A percentile compares a stretch with the other conserved stretches of the same genome.
phyloP scores from a whole-genome alignment of 768 basidiomycete genomes.

The Calocera viscosa region DNA sequence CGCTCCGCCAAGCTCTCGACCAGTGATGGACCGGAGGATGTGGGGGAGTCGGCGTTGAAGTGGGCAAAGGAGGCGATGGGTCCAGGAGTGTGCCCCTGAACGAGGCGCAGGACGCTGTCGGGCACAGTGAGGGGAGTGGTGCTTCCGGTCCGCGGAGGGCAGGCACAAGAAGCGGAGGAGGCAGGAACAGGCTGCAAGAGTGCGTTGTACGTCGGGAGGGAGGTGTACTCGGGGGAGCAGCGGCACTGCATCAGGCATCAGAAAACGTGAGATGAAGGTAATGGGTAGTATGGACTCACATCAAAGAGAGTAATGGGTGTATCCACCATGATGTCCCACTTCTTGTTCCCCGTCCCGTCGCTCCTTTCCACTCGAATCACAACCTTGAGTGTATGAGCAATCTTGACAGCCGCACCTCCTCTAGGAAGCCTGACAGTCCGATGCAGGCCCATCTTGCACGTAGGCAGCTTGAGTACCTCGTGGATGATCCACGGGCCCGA shows the following conservation, averaged over 20 bases:
- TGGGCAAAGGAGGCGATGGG: not conserved
- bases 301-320: constrained; percentile 79
- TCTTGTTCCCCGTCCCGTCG: constrained; percentile 60
- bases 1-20: constrained; percentile 21
- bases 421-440: constrained; percentile 70
- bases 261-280: constrained; percentile 1
- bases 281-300: constrained; percentile 36
- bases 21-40: constrained; percentile 10
- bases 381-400: constrained; percentile 61
- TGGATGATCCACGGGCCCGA: constrained; percentile 77
- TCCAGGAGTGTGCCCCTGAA: not conserved
- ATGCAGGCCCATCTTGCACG: constrained; percentile 43
- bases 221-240: constrained; percentile 67
- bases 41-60: not conserved
- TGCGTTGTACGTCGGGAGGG: constrained; percentile 59
- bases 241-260: constrained; percentile 43
- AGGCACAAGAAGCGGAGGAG: constrained; percentile 12
- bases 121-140: constrained; percentile 1
- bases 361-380: constrained; percentile 67
- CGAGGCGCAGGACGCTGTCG: constrained; percentile 10
- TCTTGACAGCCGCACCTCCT: constrained; percentile 54
- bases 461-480: constrained; percentile 56
- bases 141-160: constrained; percentile 28
- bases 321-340: constrained; percentile 79
- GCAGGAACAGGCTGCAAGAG: constrained; percentile 25